Evolutionary conservation across 2,329 filamentous ascomycete genomes (phyloP), one percentile per base, ranked within the genome.

Genomic region (Fusarium illudens): DNA sequence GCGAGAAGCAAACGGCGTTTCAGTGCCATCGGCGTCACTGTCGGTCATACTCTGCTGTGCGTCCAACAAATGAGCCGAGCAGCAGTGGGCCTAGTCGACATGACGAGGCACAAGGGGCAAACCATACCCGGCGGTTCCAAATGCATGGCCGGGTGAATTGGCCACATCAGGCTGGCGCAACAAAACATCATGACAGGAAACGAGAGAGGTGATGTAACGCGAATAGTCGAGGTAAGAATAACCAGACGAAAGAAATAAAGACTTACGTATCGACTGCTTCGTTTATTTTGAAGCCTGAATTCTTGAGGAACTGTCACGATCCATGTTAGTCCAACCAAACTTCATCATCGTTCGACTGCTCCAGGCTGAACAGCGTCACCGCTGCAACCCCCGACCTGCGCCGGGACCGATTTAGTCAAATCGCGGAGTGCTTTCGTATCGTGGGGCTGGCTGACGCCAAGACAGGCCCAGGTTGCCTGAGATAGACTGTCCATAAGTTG

Each of bases 211-310:
- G 59, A 36, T 36, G 58, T 49, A 44, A 27, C 39, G 39, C 3
- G 39, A 27, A 37, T 34, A 52, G 13, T 49, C 55, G 59, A 62
- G 39, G 55, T 34, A 51, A 64, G 62, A 71, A 69, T 58, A 34
- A 64, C 25, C 25, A 50, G 34, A 52, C 27, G 49, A 56, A 60
- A 33, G 25, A 30, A 48, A 57, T 49, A 29, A 49, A 71, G n/a
- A 87, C 86, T 86, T 81, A 88, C 86, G 82, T 77, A 79, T 88
- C 84, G 50, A 87, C 78, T 36, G 86, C 86, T 60, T 84, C 80
- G 59, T 87, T 83, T 7, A 87, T 73, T 72, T 83, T 84, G 73
- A 83, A 88, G 46, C 79, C 79, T 6, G 81, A 74, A 48, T 78
- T 80, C 69, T 82, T 87, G 20, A 86, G 78, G 66, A 78, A 85